A percentile compares a stretch with the other conserved stretches of the same genome.
Conservation (phyloP, 176 grass and related monocot species). For the Juncus effusus region DNA sequence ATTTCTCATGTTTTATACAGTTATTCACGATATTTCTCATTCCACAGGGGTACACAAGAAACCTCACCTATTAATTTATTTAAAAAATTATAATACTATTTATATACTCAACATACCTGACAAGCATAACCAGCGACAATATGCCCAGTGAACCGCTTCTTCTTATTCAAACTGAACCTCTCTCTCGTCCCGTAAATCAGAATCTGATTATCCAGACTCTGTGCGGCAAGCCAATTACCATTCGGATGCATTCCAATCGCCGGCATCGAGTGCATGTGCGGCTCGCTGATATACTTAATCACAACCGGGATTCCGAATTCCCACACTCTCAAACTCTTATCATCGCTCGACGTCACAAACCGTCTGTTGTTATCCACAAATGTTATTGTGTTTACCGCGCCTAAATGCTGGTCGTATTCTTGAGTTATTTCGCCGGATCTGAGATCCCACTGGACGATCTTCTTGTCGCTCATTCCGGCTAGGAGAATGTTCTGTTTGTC, state of each 20-base stretch:
- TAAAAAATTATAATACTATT: too few relatives aligned
- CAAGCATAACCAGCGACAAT: constrained; percentile 96
- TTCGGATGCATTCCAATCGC: constrained; percentile 80
- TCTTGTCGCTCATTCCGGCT: constrained; percentile 99
- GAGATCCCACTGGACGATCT: constrained; percentile 99
- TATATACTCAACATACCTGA: constrained; percentile 21
- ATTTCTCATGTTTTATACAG: too few relatives aligned
- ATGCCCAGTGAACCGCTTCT: constrained; percentile 96
- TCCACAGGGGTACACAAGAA: too few relatives aligned
- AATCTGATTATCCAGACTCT: constrained; percentile 99
- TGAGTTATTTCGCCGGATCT: constrained; percentile 92
- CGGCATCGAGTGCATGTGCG: constrained; percentile 99
- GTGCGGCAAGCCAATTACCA: constrained; percentile 90
- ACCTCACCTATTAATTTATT: too few relatives aligned
- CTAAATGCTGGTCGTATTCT: constrained; percentile 95
- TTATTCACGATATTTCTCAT: too few relatives aligned
- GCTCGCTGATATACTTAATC: constrained; percentile 98
- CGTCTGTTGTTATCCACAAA: constrained; percentile 98
- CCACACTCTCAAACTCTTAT: constrained; percentile 93
- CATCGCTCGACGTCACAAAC: constrained; percentile 96
- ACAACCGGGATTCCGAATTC: constrained; percentile 97
- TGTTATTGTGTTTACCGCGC: constrained; percentile 93
- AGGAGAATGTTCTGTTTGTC: constrained; percentile 98
- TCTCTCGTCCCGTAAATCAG: constrained; percentile 98
- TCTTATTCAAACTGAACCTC: constrained; percentile 98